These are phyloP conservation scores for Orychophragmus violaceus DNA, from an alignment of 345 rosid genomes.

Conservation along the genomic window DNA sequence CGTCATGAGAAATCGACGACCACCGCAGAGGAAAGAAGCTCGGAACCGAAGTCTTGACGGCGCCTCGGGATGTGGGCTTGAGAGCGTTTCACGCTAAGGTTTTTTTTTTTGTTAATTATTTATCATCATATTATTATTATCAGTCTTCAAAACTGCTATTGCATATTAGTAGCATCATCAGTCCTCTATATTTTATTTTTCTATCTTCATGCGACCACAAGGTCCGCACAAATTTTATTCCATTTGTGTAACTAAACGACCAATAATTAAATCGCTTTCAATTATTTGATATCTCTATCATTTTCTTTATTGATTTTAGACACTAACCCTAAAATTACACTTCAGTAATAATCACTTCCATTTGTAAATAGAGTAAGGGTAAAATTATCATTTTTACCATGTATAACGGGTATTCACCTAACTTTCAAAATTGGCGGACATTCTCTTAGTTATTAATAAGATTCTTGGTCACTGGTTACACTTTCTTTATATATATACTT, in stretches of 20 bases:
- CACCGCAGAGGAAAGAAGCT: no score
- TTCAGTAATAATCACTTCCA: neutral
- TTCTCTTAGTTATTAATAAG: neutral
- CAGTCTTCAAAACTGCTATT: no score
- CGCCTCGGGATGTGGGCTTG: no score
- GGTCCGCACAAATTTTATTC: neutral
- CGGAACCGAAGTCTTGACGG: no score
- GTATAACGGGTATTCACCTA: neutral
- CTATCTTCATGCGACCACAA: neutral
- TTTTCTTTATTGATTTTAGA: neutral
- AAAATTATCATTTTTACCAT: neutral
- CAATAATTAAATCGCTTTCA: neutral
- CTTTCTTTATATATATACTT: neutral
- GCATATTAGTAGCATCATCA: no score
- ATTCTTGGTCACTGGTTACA: neutral
- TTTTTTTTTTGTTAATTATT: neutral
- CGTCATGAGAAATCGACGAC: no score
- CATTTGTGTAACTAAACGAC: neutral
- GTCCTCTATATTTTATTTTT: neutral
- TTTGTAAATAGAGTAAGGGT: neutral
- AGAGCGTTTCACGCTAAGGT: no score
- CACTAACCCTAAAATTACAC: no score
- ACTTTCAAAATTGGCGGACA: neutral
- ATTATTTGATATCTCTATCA: no score
- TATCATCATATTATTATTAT: neutral